Percentiles rank a stretch among this genome's conserved stretches.
Conservation (phyloP, 2,329 filamentous ascomycete species). For the Blastomyces gilchristii region DNA sequence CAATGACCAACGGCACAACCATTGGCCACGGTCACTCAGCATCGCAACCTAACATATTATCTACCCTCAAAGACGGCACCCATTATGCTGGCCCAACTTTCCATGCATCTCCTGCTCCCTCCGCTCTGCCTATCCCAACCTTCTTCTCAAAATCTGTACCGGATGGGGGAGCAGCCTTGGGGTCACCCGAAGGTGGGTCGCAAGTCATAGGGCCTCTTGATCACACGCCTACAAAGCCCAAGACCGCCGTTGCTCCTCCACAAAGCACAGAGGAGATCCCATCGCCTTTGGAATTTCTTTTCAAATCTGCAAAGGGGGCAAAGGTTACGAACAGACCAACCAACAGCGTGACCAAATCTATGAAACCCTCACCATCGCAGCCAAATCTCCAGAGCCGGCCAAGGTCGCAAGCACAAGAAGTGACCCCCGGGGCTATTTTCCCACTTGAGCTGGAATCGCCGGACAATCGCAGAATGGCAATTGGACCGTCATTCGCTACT, state of each 20-base stretch:
- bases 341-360: constrained; percentile 30
- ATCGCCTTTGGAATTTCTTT: constrained; percentile 82
- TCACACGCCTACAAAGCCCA: constrained; percentile 38
- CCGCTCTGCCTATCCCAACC: constrained; percentile 78
- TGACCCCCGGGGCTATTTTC: constrained; percentile 49
- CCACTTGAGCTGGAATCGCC: constrained; percentile 58
- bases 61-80: constrained; percentile 31
- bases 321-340: constrained; percentile 46
- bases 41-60: constrained; percentile 33
- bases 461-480: constrained; percentile 39
- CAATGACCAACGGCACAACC: constrained; percentile 14
- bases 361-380: constrained; percentile 46
- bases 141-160: constrained; percentile 70
- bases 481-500: constrained; percentile 59
- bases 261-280: constrained; percentile 40
- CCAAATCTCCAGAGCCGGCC: constrained; percentile 29
- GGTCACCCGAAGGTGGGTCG: constrained; percentile 31
- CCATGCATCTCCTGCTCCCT: constrained; percentile 86
- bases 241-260: constrained; percentile 22
- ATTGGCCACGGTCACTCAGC: constrained; percentile 25
- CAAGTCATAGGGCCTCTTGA: constrained; percentile 28
- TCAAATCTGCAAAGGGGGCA: constrained; percentile 67
- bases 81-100: constrained; percentile 86
- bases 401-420: constrained; percentile 37
- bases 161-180: constrained; percentile 33